Base-by-base conservation (phyloP, 2,329 filamentous ascomycete species). In the Colletotrichum gigasporum region DNA sequence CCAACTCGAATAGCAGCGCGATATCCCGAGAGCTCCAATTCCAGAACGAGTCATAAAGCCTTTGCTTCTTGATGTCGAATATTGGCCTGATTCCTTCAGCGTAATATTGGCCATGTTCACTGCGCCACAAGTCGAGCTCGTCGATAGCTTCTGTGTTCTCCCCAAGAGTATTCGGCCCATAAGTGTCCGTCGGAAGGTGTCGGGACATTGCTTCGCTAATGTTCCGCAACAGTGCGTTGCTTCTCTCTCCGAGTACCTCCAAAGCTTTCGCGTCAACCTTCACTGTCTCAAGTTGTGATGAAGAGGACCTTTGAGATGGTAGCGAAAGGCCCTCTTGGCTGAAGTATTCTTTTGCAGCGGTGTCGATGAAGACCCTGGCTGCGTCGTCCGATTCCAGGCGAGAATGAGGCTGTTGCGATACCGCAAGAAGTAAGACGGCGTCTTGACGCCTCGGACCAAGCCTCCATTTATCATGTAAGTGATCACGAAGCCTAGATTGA, bases 31-130 rank as follows among this genome's bases (percentile, higher is more conserved):
- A 91, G 67, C 93, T 95, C 96, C 96, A 99, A 78, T 99, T 99
- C 96, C 96, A 99, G 0, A 93, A 96, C 0, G 96, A 98, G 77
- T 99, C 96, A 80, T 98, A 99, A 6, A 96, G 89, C 74, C 96
- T 91, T 28, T 95, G 94, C 79, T 99, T 99, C 67, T 97, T 88
- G 4, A 92, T 83, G 74, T 91, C 96, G 80, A 99, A 99, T 12
- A 93, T 90, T 6, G 96, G 96, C 78, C 96, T 93, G 69, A 99
- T 98, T 50, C 96, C 96, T 24, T 91, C 84, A 16, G 95, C 95
- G 74, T 98, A 99, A 78, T 97, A 92, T 66, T 98, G 96, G 62
- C 96, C 96, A 73, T 98, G 96, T 78, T 99, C 96, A 3, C 91
- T 88, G 70, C 90, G 92, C 96, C 96, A 99, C 18, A 98, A 84